phyloP scores from a whole-genome alignment of 2,329 filamentous ascomycete species.

The Pyrenochaeta sp. region DNA sequence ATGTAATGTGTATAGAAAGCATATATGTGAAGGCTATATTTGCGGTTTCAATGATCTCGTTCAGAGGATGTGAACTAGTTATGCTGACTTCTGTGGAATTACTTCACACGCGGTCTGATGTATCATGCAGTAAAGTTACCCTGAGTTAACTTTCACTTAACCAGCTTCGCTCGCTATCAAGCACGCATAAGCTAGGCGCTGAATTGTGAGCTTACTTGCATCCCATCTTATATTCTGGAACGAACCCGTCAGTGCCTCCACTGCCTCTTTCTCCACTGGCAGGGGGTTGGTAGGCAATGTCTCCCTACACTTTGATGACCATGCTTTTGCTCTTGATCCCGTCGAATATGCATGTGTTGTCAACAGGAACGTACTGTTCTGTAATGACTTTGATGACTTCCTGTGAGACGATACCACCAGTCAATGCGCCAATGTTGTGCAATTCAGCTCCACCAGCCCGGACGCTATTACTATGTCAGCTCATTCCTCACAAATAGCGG shows the following conservation, averaged over 20 bases:
- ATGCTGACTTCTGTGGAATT: too few relatives aligned
- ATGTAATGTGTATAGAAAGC: too few relatives aligned
- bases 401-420: slow-evolving; percentile 93
- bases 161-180: background rate
- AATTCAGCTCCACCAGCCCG: slow-evolving; percentile 85
- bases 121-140: background rate
- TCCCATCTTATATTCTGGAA: background rate
- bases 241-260: background rate
- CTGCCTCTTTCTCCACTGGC: too few relatives aligned
- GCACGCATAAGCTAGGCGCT: background rate
- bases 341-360: slow-evolving; percentile 71
- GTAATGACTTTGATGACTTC: slow-evolving; percentile 90
- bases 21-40: too few relatives aligned
- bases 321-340: slow-evolving; percentile 65
- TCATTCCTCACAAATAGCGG: background rate
- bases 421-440: slow-evolving; percentile 88
- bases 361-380: slow-evolving; percentile 71
- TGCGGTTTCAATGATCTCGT: too few relatives aligned
- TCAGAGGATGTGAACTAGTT: too few relatives aligned
- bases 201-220: background rate
- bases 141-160: background rate
- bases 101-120: background rate
- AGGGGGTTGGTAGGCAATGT: background rate
- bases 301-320: slow-evolving; percentile 57
- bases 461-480: slow-evolving; percentile 54